Evolutionary conservation across 2,329 filamentous ascomycete species (phyloP), one percentile per base, ranked within the genome.

Genomic region (Aspergillus luchuensis): DNA sequence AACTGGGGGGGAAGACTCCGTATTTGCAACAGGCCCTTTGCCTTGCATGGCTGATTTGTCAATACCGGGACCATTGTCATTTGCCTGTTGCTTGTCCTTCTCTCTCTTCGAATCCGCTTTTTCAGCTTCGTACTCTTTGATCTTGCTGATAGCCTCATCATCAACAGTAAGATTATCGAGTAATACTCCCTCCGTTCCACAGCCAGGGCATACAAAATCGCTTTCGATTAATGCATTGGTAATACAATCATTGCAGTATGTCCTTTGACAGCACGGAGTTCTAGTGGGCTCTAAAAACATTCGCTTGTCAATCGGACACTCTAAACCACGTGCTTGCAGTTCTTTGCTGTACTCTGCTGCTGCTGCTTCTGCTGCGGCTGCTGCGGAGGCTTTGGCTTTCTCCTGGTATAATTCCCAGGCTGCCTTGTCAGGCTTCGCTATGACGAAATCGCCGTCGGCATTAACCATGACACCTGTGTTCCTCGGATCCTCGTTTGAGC

Each of bases 211-310:
- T 78, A 93, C 84, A 80, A 99, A 92, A 85, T 99, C 95, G 86
- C 90, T 95, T 83, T 98, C 93, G 80, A 97, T 94, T 79, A 99
- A 89, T 80, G 93, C 91, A 86, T 97, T 97, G 77, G 95, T 96
- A 81, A 99, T 97, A 89, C 95, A 99, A 78, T 97, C 92, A 87
- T 95, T 95, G 85, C 95, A 99, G 84, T 96, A 99, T 75, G 93
- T 97, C 86, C 91, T 96, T 81, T 91, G 87, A 84, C 95, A 99
- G 86, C 95, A 99, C 68, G 95, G 94, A 74, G 95, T 98, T 87
- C 97, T 96, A 85, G 96, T 95, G 85, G 95, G 94, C 78, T 97
- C 92, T 88, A 96, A 89, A 81, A 98, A 97, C 86, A 97, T 89
- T 79, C 91, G 93, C 81, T 96, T 96, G 87, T 98, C 95, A 84